Conservation (phyloP, 2,329 filamentous ascomycete species). For the Decorospora gaudefroyi region DNA sequence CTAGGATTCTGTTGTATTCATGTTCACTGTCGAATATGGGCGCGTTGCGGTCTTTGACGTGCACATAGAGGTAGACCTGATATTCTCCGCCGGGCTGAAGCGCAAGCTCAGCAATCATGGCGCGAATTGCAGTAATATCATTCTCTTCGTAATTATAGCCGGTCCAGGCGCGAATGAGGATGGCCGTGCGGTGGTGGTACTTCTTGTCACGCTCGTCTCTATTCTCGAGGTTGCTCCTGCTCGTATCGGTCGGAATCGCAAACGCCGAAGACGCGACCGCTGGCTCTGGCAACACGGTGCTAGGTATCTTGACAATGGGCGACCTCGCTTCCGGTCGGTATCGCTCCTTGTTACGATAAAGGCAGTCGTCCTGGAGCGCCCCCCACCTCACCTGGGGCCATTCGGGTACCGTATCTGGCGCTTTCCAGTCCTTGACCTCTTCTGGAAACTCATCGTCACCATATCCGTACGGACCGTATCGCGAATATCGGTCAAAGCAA, state of each 20-base stretch:
- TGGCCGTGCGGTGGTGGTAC: constrained; percentile 52
- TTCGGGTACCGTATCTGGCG: constrained; percentile 50
- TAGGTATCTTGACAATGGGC: constrained; percentile 35
- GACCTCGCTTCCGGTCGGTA: constrained; percentile 55
- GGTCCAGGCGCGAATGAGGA: constrained; percentile 54
- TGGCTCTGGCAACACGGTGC: constrained; percentile 33
- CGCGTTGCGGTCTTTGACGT: constrained; percentile 58
- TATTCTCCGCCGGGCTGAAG: constrained; percentile 55
- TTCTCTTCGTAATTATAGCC: constrained; percentile 55
- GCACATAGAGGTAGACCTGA: constrained; percentile 54
- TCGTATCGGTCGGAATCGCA: constrained; percentile 34
- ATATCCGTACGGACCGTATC: constrained; percentile 62
- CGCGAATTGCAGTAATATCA: constrained; percentile 52
- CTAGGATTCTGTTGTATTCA: constrained; percentile 64
- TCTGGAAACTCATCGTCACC: constrained; percentile 56
- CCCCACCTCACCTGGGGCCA: constrained; percentile 74
- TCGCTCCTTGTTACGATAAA: constrained; percentile 67
- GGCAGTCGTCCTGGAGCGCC: constrained; percentile 67
- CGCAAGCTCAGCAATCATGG: constrained; percentile 53
- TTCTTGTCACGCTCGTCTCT: constrained; percentile 29
- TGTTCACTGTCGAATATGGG: constrained; percentile 64
- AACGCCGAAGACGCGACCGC: constrained; percentile 37
- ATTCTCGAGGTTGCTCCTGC: constrained; percentile 36
- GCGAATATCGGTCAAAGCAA: constrained; percentile 64
- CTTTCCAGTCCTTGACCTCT: constrained; percentile 51